Evolutionary conservation across 257 asterid species (phyloP).

Genomic region (Rubia yunnanensis): DNA sequence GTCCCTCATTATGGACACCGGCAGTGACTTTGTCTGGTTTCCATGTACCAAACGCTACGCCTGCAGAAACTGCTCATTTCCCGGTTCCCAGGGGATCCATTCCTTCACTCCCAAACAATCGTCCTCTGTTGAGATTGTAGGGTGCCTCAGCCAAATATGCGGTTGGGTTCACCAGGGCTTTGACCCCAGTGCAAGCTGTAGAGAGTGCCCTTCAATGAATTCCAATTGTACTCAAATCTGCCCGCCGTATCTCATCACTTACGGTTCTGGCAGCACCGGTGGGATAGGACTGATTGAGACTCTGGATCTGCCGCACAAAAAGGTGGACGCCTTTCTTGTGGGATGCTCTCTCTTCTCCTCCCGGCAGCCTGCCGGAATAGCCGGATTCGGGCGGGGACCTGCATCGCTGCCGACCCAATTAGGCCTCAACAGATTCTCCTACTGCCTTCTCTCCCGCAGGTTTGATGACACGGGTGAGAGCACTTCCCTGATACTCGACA

Average conservation of each 20-base stretch:
- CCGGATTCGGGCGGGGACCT: constrained; percentile 71
- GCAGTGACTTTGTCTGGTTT: constrained; percentile 80
- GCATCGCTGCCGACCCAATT: constrained; percentile 64
- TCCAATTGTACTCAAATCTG: constrained; percentile 57
- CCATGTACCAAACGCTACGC: constrained; percentile 67
- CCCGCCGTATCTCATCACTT: constrained; percentile 69
- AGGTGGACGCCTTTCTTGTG: constrained; percentile 39
- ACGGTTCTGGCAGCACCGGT: constrained; percentile 72
- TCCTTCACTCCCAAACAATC: constrained; percentile 63
- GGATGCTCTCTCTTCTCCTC: constrained; percentile 79
- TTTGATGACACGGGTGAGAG: constrained; percentile 44
- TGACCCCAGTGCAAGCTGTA: constrained; percentile 37
- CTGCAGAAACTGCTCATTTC: constrained; percentile 48
- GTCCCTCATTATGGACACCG: constrained; percentile 73
- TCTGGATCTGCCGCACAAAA: constrained; percentile 32
- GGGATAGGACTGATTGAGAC: constrained; percentile 66
- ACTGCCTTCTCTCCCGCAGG: constrained; percentile 61
- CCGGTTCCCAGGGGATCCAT: constrained; percentile 17
- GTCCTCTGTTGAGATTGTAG: constrained; percentile 55
- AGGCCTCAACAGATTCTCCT: constrained; percentile 64
- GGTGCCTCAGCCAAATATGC: constrained; percentile 70
- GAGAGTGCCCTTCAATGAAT: constrained; percentile 26
- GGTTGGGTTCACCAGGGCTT: constrained; percentile 54
- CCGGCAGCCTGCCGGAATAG: constrained; percentile 68
- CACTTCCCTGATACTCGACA: constrained; percentile 45